A percentile compares a stretch with the other conserved stretches of the same genome.
Conservation (phyloP, 2,329 filamentous ascomycete genomes). For the Penicillium janthinellum region DNA sequence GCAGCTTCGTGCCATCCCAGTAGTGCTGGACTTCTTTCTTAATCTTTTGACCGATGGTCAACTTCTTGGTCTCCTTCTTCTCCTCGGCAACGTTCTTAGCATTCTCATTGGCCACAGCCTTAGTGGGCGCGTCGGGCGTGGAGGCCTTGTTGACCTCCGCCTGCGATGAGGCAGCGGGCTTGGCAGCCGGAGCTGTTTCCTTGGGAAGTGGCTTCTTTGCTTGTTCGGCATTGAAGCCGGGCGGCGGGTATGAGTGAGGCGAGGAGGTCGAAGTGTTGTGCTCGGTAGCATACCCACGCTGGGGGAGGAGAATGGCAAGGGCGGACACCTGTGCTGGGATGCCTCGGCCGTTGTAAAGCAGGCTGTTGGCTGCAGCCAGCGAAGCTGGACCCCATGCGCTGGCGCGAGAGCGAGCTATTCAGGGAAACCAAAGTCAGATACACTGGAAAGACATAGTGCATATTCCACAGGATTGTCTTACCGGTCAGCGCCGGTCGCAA, state of each 20-base stretch:
- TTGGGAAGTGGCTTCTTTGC: conserved; percentile 80
- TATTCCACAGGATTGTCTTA: conserved; percentile 18
- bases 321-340: conserved; percentile 57
- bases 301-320: conserved; percentile 60
- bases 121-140: conserved; percentile 65
- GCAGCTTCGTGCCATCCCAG: conserved; percentile 96
- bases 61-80: conserved; percentile 77
- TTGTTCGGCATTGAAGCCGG: conserved; percentile 86
- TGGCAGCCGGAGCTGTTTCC: conserved; percentile 42
- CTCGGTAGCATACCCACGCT: conserved; percentile 58
- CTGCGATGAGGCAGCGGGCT: conserved; percentile 6
- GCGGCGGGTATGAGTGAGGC: conserved; percentile 68
- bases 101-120: conserved; percentile 51
- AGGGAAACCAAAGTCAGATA: conserved; percentile 8
- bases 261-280: conserved; percentile 53
- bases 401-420: conserved; percentile 36
- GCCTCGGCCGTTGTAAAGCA: conserved; percentile 36
- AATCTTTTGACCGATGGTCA: conserved; percentile 87
- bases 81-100: conserved; percentile 62
- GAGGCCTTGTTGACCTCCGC: conserved; percentile 50
- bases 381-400: conserved; percentile 32
- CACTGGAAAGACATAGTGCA: background rate
- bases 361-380: conserved; percentile 35
- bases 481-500: conserved; percentile 34
- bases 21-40: conserved; percentile 94